Evolutionary conservation across 2,329 filamentous ascomycete genomes (phyloP).

Genomic region (Cladosporium colombiae): DNA sequence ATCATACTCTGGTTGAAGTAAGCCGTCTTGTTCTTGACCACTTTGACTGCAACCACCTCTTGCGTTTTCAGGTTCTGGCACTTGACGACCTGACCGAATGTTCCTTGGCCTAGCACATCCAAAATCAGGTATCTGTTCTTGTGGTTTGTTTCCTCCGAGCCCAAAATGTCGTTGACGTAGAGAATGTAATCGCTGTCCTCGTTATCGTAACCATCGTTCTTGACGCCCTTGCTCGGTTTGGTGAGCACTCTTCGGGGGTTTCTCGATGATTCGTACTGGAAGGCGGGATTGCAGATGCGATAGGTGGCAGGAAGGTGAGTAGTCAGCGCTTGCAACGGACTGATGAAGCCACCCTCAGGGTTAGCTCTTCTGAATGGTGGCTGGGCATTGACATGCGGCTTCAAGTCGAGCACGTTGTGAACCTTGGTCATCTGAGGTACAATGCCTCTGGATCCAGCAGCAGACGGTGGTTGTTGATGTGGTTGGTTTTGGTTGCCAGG

Average conservation of each 20-base stretch:
- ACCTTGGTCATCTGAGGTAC: conserved; percentile 88
- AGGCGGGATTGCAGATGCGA: conserved; percentile 94
- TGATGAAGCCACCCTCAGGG: conserved; percentile 96
- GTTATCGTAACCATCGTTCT: conserved; percentile 98
- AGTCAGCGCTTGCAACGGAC: conserved; percentile 92
- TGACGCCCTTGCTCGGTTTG: conserved; percentile 96
- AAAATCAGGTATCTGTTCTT: conserved; percentile 99
- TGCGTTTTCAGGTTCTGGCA: conserved; percentile 98
- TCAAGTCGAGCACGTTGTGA: conserved; percentile 69
- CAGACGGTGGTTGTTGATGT: conserved; percentile 32
- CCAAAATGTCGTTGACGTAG: conserved; percentile 97
- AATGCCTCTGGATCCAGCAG: conserved; percentile 56
- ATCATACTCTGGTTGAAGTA: conserved; percentile 99
- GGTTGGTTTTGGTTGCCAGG: conserved; percentile 19
- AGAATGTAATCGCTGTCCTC: conserved; percentile 99
- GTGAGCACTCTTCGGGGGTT: conserved; percentile 95
- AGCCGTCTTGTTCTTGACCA: conserved; percentile 97
- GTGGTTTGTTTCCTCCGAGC: conserved; percentile 95
- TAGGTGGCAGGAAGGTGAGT: conserved; percentile 92
- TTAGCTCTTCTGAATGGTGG: conserved; percentile 91
- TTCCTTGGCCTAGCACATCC: conserved; percentile 94
- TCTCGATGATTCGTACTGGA: conserved; percentile 97
- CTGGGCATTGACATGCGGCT: conserved; percentile 80
- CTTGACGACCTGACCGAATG: conserved; percentile 98
- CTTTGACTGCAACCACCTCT: conserved; percentile 97